These are phyloP conservation scores for Rhamnella rubrinervis DNA, from an alignment of 331 rosid species.

Conservation along the genomic window DNA sequence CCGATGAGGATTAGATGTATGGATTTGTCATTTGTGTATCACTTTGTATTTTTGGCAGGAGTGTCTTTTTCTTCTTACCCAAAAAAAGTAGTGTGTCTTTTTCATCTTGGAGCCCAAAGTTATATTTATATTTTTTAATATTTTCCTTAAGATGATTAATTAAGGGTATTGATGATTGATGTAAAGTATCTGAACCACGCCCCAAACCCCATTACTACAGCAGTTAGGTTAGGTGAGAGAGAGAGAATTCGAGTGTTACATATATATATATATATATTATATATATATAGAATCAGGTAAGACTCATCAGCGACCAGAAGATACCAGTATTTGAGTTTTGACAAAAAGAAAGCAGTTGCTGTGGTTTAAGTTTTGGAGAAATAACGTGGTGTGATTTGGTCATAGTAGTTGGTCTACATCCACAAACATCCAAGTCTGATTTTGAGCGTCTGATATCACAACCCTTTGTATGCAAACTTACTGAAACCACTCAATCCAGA, in stretches of 20 bases:
- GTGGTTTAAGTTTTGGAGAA: no score
- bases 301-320: no score
- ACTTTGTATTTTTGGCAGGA: no score
- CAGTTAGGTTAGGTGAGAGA: slow-evolving; percentile 24
- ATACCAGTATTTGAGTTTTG: no score
- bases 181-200: slow-evolving; percentile 5
- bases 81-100: background rate
- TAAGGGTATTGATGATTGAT: slow-evolving; percentile 1
- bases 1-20: no score
- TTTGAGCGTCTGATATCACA: no score
- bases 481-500: no score
- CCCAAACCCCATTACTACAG: background rate
- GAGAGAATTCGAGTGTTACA: background rate
- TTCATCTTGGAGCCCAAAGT: background rate
- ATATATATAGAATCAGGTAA: no score
- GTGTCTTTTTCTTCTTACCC: slow-evolving; percentile 7
- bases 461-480: no score
- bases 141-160: background rate
- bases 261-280: no score
- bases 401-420: background rate
- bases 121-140: no score
- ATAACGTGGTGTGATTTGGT: background rate
- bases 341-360: background rate
- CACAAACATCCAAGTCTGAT: background rate
- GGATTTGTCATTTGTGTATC: no score